Conservation (phyloP, 176 grass and related monocot genomes). For the Aegilops bicornis region DNA sequence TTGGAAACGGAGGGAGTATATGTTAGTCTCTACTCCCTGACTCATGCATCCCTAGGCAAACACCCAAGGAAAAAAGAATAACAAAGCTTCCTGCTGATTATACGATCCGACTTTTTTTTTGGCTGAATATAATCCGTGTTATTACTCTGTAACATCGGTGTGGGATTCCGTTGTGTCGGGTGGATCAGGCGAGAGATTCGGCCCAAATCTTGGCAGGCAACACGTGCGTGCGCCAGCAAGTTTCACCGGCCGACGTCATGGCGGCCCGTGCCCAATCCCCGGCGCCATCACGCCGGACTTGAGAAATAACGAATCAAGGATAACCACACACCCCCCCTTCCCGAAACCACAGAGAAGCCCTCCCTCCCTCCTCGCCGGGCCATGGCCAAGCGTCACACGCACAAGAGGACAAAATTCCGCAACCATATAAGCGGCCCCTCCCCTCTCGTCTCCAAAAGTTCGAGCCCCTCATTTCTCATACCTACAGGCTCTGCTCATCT, state of each 20-base stretch:
- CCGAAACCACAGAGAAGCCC: conserved; percentile 2
- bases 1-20: no score
- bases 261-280: neutral
- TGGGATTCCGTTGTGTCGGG: neutral
- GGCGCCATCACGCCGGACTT: conserved; percentile 22
- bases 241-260: conserved; percentile 20
- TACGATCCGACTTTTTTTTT: neutral
- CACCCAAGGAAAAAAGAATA: neutral
- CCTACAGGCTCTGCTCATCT: neutral
- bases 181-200: neutral
- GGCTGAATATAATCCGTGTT: neutral
- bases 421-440: conserved; percentile 54
- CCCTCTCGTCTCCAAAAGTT: conserved; percentile 67
- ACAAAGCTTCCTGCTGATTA: neutral
- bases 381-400: neutral
- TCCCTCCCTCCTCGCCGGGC: neutral
- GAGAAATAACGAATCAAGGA: conserved; percentile 18
- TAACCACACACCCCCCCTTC: neutral
- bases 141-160: neutral
- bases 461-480: conserved; percentile 28
- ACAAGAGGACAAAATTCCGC: conserved; percentile 44
- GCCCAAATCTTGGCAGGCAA: neutral
- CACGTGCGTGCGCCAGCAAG: conserved; percentile 29
- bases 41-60: neutral
- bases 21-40: neutral